Evolutionary conservation across 78 protist species (phyloP).

Genomic region (Polysphondylium violaceum): DNA sequence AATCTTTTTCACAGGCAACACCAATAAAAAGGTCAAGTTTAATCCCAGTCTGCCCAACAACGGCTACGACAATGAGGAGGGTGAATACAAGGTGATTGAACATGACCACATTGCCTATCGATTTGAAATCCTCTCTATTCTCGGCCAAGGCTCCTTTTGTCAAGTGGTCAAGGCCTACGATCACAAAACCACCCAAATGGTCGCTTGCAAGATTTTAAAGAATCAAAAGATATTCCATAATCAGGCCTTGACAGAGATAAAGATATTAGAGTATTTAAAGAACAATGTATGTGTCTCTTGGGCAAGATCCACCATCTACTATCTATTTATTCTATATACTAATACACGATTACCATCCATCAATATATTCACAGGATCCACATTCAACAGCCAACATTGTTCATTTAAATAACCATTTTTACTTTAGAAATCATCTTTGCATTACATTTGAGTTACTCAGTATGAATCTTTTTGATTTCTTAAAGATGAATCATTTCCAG

Average conservation of each 20-base stretch:
- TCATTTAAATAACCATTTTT: constrained; percentile 87
- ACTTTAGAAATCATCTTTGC: constrained; percentile 91
- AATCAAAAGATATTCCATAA: constrained; percentile 93
- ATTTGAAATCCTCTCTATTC: constrained; percentile 92
- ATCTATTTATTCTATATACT: background rate
- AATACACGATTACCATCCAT: constrained; percentile 82
- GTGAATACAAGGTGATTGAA: constrained; percentile 87
- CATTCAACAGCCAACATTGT: constrained; percentile 85
- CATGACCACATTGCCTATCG: constrained; percentile 95
- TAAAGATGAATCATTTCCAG: constrained; percentile 82
- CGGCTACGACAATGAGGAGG: constrained; percentile 94
- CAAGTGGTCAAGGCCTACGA: constrained; percentile 88
- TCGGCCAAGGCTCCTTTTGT: constrained; percentile 97
- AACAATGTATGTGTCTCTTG: constrained; percentile 86
- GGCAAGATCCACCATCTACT: no score
- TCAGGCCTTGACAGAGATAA: constrained; percentile 97
- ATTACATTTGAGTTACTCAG: constrained; percentile 92
- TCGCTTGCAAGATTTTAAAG: constrained; percentile 94
- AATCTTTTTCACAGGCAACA: constrained; percentile 75
- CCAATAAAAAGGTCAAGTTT: constrained; percentile 26
- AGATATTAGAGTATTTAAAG: constrained; percentile 88
- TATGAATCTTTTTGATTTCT: constrained; percentile 92
- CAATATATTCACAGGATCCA: constrained; percentile 88
- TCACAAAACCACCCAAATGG: constrained; percentile 48
- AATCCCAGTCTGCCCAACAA: constrained; percentile 42